A percentile compares a stretch with the other conserved stretches of the same genome.
These are phyloP conservation scores for Scytalidium sp. DNA, from an alignment of 2,329 filamentous ascomycete species.

Conservation along the genomic window DNA sequence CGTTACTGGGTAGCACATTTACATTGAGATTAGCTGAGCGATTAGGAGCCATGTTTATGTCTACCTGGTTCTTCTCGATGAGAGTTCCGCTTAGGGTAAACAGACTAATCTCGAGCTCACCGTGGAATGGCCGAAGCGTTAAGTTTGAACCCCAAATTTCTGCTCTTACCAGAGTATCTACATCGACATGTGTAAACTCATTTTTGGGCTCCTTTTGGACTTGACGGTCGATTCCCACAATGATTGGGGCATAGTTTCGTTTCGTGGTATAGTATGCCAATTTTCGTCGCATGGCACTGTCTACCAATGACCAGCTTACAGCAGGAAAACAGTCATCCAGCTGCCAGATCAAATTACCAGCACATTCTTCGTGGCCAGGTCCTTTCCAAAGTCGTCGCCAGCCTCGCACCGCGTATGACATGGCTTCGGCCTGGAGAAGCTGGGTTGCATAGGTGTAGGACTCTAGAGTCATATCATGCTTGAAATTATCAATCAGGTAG, in stretches of 20 bases:
- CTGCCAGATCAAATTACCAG: conserved; percentile 75
- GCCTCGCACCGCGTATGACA: conserved; percentile 58
- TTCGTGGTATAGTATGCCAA: conserved; percentile 72
- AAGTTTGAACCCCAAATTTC: conserved; percentile 62
- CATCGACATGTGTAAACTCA: conserved; percentile 50
- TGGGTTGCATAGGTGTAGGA: conserved; percentile 67
- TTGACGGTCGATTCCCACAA: conserved; percentile 31
- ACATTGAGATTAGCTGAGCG: conserved; percentile 28
- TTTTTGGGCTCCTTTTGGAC: conserved; percentile 52
- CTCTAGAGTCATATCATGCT: conserved; percentile 56
- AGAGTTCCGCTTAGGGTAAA: not conserved
- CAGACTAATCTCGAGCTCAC: conserved; percentile 38
- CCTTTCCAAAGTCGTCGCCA: conserved; percentile 73
- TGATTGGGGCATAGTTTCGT: conserved; percentile 2
- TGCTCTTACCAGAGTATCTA: conserved; percentile 42
- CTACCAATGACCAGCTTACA: conserved; percentile 70
- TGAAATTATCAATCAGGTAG: conserved; percentile 84
- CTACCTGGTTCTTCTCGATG: not conserved
- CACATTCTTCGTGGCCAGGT: conserved; percentile 64
- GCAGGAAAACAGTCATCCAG: conserved; percentile 81
- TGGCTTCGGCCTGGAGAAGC: conserved; percentile 61
- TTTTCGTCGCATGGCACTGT: conserved; percentile 74
- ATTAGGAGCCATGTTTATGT: conserved; percentile 31
- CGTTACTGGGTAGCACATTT: conserved; percentile 36
- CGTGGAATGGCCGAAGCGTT: conserved; percentile 42